Evolutionary conservation across 2,329 filamentous ascomycete species (phyloP).

Genomic region (Talaromyces marneffei): DNA sequence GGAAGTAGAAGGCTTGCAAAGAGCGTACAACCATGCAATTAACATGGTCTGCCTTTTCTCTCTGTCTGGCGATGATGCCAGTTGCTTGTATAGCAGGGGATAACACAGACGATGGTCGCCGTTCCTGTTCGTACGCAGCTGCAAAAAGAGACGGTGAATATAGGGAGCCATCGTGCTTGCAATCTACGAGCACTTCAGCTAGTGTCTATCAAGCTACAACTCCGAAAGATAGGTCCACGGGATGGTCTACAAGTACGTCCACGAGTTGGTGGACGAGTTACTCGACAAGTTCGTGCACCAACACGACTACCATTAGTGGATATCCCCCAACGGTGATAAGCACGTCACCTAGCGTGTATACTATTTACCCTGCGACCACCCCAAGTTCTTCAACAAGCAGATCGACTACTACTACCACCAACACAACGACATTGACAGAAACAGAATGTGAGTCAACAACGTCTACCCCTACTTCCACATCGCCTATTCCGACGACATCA

Average conservation of each 20-base stretch:
- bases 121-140: neutral
- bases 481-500: too few species aligned
- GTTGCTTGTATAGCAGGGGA: neutral
- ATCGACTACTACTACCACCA: neutral
- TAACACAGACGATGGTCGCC: neutral
- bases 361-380: neutral
- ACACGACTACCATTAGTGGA: neutral
- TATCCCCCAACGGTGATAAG: neutral
- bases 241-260: neutral
- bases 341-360: neutral
- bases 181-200: neutral
- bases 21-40: neutral
- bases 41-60: neutral
- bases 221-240: neutral
- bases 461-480: too few species aligned
- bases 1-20: neutral
- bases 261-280: neutral
- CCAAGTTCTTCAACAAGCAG: conserved; percentile 1
- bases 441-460: neutral
- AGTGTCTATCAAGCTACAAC: too few species aligned
- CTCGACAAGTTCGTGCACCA: neutral
- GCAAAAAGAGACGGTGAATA: neutral
- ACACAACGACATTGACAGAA: neutral
- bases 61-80: neutral
- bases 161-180: neutral